phyloP scores from a whole-genome alignment of 2,329 filamentous ascomycete genomes.

The Phaeosphaeriaceae sp. region DNA sequence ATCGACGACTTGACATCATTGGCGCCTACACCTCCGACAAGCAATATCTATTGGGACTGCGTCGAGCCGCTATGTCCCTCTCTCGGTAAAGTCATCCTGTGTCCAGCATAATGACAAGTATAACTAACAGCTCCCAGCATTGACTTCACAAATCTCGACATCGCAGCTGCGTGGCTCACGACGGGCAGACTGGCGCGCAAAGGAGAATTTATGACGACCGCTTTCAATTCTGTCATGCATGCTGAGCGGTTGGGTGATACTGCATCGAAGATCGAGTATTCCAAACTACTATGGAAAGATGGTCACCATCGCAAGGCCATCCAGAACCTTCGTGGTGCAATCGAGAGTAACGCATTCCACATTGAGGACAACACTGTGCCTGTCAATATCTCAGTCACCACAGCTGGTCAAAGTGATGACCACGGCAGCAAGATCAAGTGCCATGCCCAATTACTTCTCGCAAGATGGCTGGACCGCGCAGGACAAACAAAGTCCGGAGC shows the following conservation, averaged over 20 bases:
- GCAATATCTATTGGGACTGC: conserved; percentile 87
- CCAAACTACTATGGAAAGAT: conserved; percentile 90
- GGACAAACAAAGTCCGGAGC: conserved; percentile 88
- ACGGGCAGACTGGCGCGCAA: conserved; percentile 89
- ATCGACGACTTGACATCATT: conserved; percentile 83
- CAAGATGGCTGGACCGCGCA: conserved; percentile 96
- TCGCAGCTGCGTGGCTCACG: conserved; percentile 84
- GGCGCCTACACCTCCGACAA: conserved; percentile 92
- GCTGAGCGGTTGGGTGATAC: conserved; percentile 85
- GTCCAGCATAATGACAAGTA: conserved; percentile 1
- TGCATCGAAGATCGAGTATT: conserved; percentile 92
- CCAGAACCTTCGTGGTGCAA: conserved; percentile 85
- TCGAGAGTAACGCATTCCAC: conserved; percentile 79
- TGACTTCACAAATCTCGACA: conserved; percentile 73
- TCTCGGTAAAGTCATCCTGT: conserved; percentile 62
- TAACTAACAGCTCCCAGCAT: conserved; percentile 44
- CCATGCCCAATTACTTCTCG: conserved; percentile 84
- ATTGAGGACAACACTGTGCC: conserved; percentile 50
- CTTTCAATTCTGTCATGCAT: conserved; percentile 92
- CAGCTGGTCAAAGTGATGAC: conserved; percentile 47
- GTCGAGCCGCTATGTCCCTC: conserved; percentile 86
- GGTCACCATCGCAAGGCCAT: conserved; percentile 95
- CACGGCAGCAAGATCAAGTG: conserved; percentile 70
- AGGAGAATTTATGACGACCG: conserved; percentile 81
- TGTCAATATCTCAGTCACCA: conserved; percentile 46